Evolutionary conservation across 2,329 filamentous ascomycete species (phyloP).

Genomic region (Raffaelea albimanens): DNA sequence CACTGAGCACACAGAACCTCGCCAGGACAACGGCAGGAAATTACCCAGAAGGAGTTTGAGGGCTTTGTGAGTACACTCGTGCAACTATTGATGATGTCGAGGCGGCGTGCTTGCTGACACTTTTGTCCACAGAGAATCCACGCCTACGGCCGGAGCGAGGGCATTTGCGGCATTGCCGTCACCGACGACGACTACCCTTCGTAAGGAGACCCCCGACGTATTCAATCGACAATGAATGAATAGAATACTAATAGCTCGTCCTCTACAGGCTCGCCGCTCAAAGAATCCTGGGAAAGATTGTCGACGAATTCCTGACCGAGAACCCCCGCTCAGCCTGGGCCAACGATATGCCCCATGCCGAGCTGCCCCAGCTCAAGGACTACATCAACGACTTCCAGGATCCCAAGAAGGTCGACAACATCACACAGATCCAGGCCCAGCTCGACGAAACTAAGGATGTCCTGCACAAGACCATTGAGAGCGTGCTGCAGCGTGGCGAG

Average conservation of each 20-base stretch:
- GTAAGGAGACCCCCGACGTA: neutral
- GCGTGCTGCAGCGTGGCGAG: constrained; percentile 77
- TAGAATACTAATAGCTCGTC: neutral
- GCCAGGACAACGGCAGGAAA: constrained; percentile 73
- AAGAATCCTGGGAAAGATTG: constrained; percentile 74
- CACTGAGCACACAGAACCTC: constrained; percentile 31
- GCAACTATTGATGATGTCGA: too few relatives aligned
- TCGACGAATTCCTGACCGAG: constrained; percentile 76
- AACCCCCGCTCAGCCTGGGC: constrained; percentile 57
- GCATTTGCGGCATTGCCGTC: constrained; percentile 68
- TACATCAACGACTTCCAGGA: constrained; percentile 73
- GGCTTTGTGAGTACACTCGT: constrained; percentile 17
- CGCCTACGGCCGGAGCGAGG: constrained; percentile 65
- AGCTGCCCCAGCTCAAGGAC: constrained; percentile 63
- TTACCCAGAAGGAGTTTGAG: constrained; percentile 63
- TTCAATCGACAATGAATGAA: too few relatives aligned
- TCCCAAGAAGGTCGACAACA: constrained; percentile 77
- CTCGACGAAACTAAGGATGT: constrained; percentile 96
- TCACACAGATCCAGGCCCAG: constrained; percentile 93
- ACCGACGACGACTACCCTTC: constrained; percentile 65
- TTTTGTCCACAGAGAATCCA: constrained; percentile 37
- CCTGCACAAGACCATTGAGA: constrained; percentile 93
- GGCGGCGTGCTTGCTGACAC: neutral
- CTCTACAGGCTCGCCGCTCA: constrained; percentile 58
- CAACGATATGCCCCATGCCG: constrained; percentile 23